These are phyloP conservation scores for Sclerotinia glacialis DNA, from an alignment of 2,329 filamentous ascomycete genomes.

Conservation along the genomic window DNA sequence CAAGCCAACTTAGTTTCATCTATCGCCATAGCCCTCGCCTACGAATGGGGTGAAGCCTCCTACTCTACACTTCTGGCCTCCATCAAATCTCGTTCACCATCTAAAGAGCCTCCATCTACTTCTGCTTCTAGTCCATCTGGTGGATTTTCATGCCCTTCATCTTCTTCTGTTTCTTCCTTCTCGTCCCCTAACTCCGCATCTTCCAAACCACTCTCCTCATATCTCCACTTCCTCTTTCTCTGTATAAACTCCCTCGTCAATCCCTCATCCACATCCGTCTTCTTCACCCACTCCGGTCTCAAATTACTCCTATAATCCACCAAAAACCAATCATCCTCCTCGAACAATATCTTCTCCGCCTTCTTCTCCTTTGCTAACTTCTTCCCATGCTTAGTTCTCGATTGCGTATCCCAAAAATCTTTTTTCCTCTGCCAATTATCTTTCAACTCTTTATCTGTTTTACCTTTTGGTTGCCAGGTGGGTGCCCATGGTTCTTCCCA, in stretches of 20 bases:
- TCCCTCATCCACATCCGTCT: not conserved
- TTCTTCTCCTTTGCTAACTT: not conserved
- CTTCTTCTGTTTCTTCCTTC: not conserved
- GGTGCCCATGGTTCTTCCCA: not conserved
- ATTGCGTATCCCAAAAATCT: not conserved
- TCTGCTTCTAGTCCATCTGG: not conserved
- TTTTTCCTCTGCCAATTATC: not conserved
- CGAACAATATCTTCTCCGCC: not conserved
- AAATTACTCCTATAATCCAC: not conserved
- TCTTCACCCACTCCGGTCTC: not conserved
- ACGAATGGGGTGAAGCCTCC: not conserved
- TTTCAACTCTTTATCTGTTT: no score
- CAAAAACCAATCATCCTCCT: not conserved
- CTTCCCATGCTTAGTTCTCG: not conserved
- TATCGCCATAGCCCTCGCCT: no score
- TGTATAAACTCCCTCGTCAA: not conserved
- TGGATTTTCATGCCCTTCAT: not conserved
- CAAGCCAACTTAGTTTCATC: no score
- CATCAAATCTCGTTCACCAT: not conserved
- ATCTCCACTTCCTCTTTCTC: not conserved
- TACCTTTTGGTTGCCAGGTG: not conserved
- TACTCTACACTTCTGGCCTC: not conserved
- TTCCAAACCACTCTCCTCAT: not conserved
- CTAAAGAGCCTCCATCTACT: not conserved
- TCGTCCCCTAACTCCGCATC: not conserved